phyloP scores from a whole-genome alignment of 805 yeast genomes.

The Grigorovia yakushimaensis region DNA sequence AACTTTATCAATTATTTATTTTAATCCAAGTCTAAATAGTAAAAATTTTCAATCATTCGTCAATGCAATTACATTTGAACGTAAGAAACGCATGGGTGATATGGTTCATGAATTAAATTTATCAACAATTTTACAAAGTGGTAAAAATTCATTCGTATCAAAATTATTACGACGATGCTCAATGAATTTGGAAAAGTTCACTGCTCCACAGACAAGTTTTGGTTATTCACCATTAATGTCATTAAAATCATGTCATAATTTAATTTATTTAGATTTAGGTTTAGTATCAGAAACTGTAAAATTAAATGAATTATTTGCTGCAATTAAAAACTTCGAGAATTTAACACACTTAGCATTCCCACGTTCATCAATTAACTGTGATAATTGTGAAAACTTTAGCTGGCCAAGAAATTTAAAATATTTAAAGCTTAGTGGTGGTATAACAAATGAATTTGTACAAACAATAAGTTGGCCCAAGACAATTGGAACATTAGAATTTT shows the following conservation, averaged over 20 bases:
- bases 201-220: conserved; percentile 92
- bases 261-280: conserved; percentile 64
- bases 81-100: conserved; percentile 42
- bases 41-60: conserved; percentile 66
- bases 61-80: conserved; percentile 44
- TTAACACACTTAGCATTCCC: conserved; percentile 80
- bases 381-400: conserved; percentile 31
- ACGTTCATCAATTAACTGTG: conserved; percentile 70
- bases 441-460: conserved; percentile 67
- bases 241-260: conserved; percentile 54
- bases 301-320: conserved; percentile 64
- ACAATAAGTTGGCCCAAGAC: conserved; percentile 64
- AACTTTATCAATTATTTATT: conserved; percentile 57
- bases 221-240: conserved; percentile 86
- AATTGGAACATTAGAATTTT: conserved; percentile 61
- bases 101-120: conserved; percentile 61
- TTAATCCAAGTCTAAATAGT: conserved; percentile 51
- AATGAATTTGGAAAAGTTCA: conserved; percentile 50
- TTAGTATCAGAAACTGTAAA: conserved; percentile 87
- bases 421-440: conserved; percentile 79
- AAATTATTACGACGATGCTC: conserved; percentile 73
- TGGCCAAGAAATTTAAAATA: conserved; percentile 80
- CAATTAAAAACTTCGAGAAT: conserved; percentile 51
- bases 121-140: conserved; percentile 74
- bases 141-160: conserved; percentile 85